phyloP scores from a whole-genome alignment of 2,329 filamentous ascomycete genomes.

The Alternaria triticina region DNA sequence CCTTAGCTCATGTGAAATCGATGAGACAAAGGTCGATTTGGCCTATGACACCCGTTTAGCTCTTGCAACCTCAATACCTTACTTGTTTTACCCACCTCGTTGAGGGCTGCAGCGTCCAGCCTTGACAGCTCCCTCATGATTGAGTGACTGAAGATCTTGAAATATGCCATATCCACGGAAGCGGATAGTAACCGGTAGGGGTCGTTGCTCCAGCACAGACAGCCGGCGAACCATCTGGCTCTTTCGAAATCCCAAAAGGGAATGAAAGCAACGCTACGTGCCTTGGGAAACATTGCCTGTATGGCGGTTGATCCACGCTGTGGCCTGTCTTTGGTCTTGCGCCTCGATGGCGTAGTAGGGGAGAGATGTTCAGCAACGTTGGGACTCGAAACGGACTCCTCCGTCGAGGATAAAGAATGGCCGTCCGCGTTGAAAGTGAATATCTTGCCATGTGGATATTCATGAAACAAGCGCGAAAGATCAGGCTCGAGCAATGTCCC shows the following conservation, averaged over 20 bases:
- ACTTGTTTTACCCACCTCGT: slow-evolving; percentile 19
- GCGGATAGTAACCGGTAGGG: slow-evolving; percentile 36
- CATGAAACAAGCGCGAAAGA: slow-evolving; percentile 28
- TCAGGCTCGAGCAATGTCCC: slow-evolving; percentile 26
- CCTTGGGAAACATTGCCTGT: slow-evolving; percentile 56
- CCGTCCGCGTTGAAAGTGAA: slow-evolving; percentile 31
- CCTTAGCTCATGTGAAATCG: slow-evolving; percentile 61
- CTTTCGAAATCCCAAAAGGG: slow-evolving; percentile 50
- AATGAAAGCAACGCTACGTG: slow-evolving; percentile 46
- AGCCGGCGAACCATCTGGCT: slow-evolving; percentile 46
- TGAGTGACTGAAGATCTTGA: slow-evolving; percentile 52
- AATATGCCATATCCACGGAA: slow-evolving; percentile 41
- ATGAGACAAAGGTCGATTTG: slow-evolving; percentile 61
- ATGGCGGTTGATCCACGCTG: slow-evolving; percentile 54
- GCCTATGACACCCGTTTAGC: slow-evolving; percentile 25
- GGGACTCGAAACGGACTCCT: slow-evolving; percentile 15
- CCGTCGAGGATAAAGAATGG: slow-evolving; percentile 25
- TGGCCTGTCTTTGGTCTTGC: slow-evolving; percentile 1
- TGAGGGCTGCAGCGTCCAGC: slow-evolving; percentile 56
- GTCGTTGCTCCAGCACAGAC: slow-evolving; percentile 44
- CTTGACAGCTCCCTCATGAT: slow-evolving; percentile 64
- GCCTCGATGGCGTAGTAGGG: neutral
- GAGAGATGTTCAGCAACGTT: neutral
- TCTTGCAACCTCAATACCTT: neutral
- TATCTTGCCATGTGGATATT: slow-evolving; percentile 34